A percentile compares a stretch with the other conserved stretches of the same genome.
These are phyloP conservation scores for Carallia pectinifolia DNA, from an alignment of 345 rosid genomes.

Conservation along the genomic window DNA sequence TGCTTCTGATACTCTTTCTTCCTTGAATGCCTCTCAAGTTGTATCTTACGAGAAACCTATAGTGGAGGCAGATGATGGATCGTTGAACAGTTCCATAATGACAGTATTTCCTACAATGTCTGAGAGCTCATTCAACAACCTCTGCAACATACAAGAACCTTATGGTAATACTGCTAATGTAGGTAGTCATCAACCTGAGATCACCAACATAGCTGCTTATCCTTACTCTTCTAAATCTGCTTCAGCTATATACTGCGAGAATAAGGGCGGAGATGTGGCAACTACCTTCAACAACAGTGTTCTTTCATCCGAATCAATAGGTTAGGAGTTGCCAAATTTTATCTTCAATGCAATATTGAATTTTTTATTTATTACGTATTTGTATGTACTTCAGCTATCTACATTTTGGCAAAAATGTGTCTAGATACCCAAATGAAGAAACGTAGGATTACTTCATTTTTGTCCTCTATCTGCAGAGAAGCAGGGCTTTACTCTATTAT, in stretches of 20 bases:
- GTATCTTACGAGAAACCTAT: constrained; percentile 9
- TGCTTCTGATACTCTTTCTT: constrained; percentile 14
- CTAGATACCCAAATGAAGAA: too few relatives aligned
- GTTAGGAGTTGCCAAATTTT: constrained; percentile 31
- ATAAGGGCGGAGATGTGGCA: constrained; percentile 11
- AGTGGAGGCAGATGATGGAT: constrained; percentile 18
- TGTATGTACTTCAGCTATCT: background rate
- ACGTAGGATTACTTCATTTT: too few relatives aligned
- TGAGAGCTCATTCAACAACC: constrained; percentile 18
- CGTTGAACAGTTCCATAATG: constrained; percentile 16
- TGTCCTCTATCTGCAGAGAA: too few relatives aligned
- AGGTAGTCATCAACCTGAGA: constrained; percentile 19
- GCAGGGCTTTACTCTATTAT: too few relatives aligned
- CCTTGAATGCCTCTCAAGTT: constrained; percentile 18
- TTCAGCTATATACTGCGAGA: constrained; percentile 16
- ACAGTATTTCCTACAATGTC: constrained; percentile 11
- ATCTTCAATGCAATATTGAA: background rate
- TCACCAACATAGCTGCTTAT: background rate
- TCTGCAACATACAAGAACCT: constrained; percentile 12
- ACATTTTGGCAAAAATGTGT: too few relatives aligned
- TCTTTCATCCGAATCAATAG: constrained; percentile 27
- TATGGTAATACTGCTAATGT: constrained; percentile 6
- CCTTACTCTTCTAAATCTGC: constrained; percentile 3
- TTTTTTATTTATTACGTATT: constrained; percentile 12
- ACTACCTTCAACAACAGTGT: constrained; percentile 23